These are phyloP conservation scores for Solanum tacnaense DNA, from an alignment of 257 asterid species.

Conservation along the genomic window DNA sequence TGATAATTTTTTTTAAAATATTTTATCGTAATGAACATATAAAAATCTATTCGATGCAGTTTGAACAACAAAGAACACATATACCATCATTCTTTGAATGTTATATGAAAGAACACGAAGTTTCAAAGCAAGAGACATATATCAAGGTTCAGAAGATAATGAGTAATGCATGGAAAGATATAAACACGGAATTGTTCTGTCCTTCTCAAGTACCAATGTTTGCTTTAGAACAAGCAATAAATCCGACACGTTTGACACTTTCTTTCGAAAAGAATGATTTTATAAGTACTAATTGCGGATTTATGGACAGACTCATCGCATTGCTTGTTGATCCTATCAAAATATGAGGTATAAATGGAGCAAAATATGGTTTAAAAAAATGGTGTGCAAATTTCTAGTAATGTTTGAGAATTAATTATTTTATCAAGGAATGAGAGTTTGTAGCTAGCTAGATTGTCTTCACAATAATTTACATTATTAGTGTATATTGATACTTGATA, in stretches of 20 bases:
- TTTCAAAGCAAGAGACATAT: background rate
- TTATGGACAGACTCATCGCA: background rate
- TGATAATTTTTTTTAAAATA: no score
- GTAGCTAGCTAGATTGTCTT: no score
- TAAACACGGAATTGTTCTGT: background rate
- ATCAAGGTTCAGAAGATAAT: background rate
- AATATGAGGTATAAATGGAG: no score
- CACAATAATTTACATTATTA: no score
- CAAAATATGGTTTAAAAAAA: no score
- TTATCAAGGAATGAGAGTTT: no score
- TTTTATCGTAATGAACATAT: no score
- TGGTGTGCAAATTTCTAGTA: no score
- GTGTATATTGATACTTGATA: no score
- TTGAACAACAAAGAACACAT: background rate
- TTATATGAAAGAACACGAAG: background rate
- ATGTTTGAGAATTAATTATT: no score
- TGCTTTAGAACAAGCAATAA: background rate
- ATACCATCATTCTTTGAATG: background rate
- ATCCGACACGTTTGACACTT: background rate
- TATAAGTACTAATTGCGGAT: background rate
- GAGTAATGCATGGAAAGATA: background rate
- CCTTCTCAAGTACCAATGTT: background rate
- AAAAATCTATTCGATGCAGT: background rate
- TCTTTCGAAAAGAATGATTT: background rate
- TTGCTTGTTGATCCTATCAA: background rate